Evolutionary conservation across 2,329 filamentous ascomycete genomes (phyloP).

Genomic region (Leptographium galeiforme): DNA sequence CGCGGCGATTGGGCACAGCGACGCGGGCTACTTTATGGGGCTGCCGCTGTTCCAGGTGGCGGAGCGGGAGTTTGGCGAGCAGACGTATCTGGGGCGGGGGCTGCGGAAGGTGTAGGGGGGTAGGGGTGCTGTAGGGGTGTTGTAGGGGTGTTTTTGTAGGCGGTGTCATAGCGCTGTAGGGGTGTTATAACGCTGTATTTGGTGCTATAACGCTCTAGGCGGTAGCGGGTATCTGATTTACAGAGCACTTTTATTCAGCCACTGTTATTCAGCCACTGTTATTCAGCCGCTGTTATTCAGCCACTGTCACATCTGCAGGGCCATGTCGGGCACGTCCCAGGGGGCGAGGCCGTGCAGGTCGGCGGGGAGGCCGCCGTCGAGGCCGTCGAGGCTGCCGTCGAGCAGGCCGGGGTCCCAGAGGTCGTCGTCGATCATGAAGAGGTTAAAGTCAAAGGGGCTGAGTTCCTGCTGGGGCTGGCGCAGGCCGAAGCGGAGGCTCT

Average conservation of each 20-base stretch:
- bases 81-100: conserved; percentile 13
- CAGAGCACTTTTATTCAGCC: too few species aligned
- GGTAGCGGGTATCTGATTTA: too few species aligned
- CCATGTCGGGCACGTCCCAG: neutral
- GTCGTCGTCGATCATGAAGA: conserved; percentile 7
- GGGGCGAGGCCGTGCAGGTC: neutral
- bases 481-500: conserved; percentile 5
- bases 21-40: conserved; percentile 13
- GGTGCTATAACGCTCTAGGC: too few species aligned
- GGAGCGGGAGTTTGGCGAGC: conserved; percentile 15
- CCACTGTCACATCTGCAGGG: neutral
- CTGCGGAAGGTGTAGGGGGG: conserved; percentile 1
- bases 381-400: neutral
- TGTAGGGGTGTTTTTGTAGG: too few species aligned
- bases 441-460: conserved; percentile 7
- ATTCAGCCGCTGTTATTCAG: too few species aligned
- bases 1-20: conserved; percentile 12
- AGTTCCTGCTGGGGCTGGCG: conserved; percentile 3
- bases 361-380: too few species aligned
- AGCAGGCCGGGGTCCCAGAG: conserved; percentile 2
- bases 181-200: too few species aligned
- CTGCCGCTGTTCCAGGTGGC: conserved; percentile 16
- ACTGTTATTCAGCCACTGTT: too few species aligned
- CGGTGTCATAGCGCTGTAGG: too few species aligned
- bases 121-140: too few species aligned